Evolutionary conservation across 148 eudicot genomes (phyloP).

Genomic region (Drosera capensis): DNA sequence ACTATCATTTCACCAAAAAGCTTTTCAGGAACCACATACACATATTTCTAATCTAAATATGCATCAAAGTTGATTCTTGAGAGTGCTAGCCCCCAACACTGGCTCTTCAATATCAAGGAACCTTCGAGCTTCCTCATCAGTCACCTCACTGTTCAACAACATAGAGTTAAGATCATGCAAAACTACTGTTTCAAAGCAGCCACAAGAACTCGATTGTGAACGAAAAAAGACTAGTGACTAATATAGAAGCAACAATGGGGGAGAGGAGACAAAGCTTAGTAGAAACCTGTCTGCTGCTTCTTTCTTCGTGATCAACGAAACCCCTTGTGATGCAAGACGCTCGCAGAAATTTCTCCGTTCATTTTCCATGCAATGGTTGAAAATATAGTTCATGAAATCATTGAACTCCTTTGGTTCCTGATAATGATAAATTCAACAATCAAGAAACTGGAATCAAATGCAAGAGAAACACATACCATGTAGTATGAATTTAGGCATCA

Average conservation of each 20-base stretch:
- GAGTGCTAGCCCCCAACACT: constrained; percentile 19
- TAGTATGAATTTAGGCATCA: not conserved
- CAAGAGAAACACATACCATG: not conserved
- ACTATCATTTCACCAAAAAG: no score
- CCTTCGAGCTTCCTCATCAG: constrained; percentile 41
- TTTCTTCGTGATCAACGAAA: constrained; percentile 56
- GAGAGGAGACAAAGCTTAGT: not conserved
- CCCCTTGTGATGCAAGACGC: constrained; percentile 38
- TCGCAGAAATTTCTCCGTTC: constrained; percentile 39
- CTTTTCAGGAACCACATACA: no score
- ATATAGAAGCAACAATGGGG: not conserved
- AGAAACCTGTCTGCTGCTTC: constrained; percentile 77
- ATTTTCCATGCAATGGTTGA: constrained; percentile 42
- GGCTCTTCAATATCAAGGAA: constrained; percentile 23
- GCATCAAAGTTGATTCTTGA: no score
- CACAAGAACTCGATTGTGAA: not conserved
- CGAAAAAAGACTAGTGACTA: not conserved
- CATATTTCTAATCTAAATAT: no score
- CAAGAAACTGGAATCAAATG: not conserved
- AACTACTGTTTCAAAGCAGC: not conserved
- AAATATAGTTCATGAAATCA: constrained; percentile 40
- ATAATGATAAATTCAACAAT: constrained; percentile 4
- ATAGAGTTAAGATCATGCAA: not conserved
- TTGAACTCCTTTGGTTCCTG: constrained; percentile 81
- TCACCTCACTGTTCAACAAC: constrained; percentile 36